Conservation (phyloP, 139 green algal genomes). For the Tetraselmis striata region DNA sequence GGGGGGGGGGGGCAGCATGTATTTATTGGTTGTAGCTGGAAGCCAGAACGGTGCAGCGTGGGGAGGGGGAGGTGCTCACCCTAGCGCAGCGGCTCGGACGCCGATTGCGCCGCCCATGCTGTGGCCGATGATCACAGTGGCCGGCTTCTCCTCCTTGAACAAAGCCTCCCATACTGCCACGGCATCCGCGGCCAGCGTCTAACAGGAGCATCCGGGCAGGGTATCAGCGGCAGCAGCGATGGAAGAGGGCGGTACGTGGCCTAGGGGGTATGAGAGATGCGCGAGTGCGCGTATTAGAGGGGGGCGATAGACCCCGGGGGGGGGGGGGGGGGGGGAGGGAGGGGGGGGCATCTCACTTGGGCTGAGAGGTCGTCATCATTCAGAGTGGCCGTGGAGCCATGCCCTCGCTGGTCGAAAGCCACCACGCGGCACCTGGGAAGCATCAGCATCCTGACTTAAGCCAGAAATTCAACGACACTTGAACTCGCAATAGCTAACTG, state of each 20-base stretch:
- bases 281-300: too few species aligned
- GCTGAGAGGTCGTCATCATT: slow-evolving; percentile 63
- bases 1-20: too few species aligned
- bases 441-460: too few species aligned
- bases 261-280: too few species aligned
- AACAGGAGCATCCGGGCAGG: background rate
- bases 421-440: slow-evolving; percentile 59
- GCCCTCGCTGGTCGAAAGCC: slow-evolving; percentile 70
- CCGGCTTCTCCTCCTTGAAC: slow-evolving; percentile 24
- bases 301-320: too few species aligned
- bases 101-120: slow-evolving; percentile 82
- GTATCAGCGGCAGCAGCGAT: background rate
- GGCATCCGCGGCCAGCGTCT: slow-evolving; percentile 54
- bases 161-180: slow-evolving; percentile 55
- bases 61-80: background rate
- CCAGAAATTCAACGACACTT: too few species aligned
- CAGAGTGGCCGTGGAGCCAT: slow-evolving; percentile 50
- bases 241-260: too few species aligned
- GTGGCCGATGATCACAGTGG: slow-evolving; percentile 74
- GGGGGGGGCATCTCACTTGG: too few species aligned
- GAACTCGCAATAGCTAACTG: too few species aligned
- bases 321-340: too few species aligned
- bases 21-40: too few species aligned
- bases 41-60: too few species aligned
- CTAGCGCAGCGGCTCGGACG: slow-evolving; percentile 42